Conservation (phyloP, 441 rosid genomes). For the Mallotus japonicus region DNA sequence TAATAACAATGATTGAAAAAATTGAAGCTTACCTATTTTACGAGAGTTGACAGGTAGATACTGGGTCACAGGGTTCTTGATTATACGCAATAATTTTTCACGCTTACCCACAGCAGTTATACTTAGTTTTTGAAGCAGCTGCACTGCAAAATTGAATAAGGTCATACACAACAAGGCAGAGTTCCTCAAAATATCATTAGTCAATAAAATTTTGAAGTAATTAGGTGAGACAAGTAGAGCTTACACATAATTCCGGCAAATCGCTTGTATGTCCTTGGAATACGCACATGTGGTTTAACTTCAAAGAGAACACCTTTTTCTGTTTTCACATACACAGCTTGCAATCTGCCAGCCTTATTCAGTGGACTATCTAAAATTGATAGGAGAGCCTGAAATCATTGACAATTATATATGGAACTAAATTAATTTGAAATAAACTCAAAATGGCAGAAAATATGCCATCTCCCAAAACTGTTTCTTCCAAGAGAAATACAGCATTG, state of each 20-base stretch:
- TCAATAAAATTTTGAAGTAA: neutral
- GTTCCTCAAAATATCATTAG: neutral
- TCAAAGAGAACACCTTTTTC: slow-evolving; percentile 80
- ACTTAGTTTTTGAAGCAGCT: slow-evolving; percentile 35
- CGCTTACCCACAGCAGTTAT: slow-evolving; percentile 31
- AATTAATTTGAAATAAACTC: neutral
- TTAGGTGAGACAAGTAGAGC: slow-evolving; percentile 1
- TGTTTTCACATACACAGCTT: slow-evolving; percentile 69
- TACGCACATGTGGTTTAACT: slow-evolving; percentile 77
- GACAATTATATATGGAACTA: neutral
- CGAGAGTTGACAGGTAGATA: slow-evolving; percentile 31
- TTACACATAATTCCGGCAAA: slow-evolving; percentile 76
- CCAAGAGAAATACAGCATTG: neutral
- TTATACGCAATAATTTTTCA: slow-evolving; percentile 33
- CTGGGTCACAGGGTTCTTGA: slow-evolving; percentile 34
- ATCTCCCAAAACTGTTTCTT: neutral
- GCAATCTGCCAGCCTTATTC: slow-evolving; percentile 75
- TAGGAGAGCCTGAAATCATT: slow-evolving; percentile 59
- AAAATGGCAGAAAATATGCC: neutral
- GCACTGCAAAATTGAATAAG: slow-evolving; percentile 24
- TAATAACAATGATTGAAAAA: neutral
- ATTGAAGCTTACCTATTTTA: slow-evolving; percentile 43
- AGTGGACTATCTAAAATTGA: slow-evolving; percentile 79
- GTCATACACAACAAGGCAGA: neutral
- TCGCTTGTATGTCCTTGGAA: slow-evolving; percentile 80